A percentile compares a stretch with the other conserved stretches of the same genome.
phyloP scores from a whole-genome alignment of 257 asterid species.

The Penstemon davidsonii region DNA sequence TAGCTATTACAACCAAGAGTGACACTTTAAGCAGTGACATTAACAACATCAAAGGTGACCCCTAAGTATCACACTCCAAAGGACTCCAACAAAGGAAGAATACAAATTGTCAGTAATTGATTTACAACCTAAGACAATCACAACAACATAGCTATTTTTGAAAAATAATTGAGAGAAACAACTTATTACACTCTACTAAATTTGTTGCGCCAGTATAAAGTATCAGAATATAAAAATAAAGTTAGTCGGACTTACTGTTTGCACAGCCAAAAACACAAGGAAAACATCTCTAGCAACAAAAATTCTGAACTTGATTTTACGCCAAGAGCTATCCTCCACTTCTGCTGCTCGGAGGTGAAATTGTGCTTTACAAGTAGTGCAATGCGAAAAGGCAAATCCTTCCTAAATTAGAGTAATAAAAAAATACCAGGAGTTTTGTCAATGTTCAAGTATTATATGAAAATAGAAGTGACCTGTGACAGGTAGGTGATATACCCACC shows the following conservation, averaged over 20 bases:
- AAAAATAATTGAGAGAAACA: background rate
- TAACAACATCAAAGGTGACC: background rate
- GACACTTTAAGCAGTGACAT: background rate
- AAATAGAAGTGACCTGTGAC: background rate
- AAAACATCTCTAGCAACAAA: conserved; percentile 59
- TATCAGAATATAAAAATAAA: background rate
- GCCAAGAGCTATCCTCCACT: conserved; percentile 49
- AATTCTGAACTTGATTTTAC: conserved; percentile 49
- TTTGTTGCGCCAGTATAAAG: background rate
- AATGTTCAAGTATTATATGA: no score
- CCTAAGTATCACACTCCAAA: conserved; percentile 2
- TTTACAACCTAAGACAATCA: background rate
- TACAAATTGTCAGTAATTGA: background rate
- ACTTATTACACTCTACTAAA: background rate
- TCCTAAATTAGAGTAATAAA: conserved; percentile 34
- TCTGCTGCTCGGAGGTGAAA: conserved; percentile 50
- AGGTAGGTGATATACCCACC: conserved; percentile 30
- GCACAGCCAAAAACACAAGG: conserved; percentile 56
- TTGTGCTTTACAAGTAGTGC: conserved; percentile 64
- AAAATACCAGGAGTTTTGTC: no score
- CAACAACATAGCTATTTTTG: background rate
- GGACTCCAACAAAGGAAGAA: background rate
- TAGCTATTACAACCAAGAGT: background rate
- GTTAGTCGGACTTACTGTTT: conserved; percentile 42
- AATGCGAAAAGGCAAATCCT: conserved; percentile 64